Evolutionary conservation across 805 yeast species (phyloP).

Genomic region (Saccharomycopsis selenospora): DNA sequence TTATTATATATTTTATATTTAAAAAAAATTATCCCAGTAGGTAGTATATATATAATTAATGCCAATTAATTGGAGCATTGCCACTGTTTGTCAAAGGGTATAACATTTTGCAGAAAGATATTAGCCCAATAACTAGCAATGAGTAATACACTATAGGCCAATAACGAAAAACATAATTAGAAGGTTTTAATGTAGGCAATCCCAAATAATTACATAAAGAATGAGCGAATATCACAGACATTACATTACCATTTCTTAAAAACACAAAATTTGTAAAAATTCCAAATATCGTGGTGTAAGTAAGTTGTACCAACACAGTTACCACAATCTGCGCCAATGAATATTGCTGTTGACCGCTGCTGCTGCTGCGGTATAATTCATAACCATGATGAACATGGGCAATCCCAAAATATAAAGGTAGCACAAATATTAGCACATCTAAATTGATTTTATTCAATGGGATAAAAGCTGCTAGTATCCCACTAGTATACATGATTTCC

Average conservation of each 20-base stretch:
- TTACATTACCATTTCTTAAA: constrained; percentile 44
- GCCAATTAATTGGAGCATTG: constrained; percentile 20
- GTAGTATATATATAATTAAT: neutral
- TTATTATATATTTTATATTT: no score
- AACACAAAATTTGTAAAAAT: constrained; percentile 51
- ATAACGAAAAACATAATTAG: constrained; percentile 19
- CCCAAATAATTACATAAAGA: constrained; percentile 64
- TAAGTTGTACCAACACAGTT: constrained; percentile 43
- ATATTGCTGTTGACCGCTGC: constrained; percentile 23
- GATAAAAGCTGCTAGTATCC: constrained; percentile 30
- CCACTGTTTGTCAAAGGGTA: constrained; percentile 25
- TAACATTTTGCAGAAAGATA: constrained; percentile 31
- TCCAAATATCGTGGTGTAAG: constrained; percentile 68
- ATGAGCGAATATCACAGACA: constrained; percentile 55
- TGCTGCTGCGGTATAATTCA: constrained; percentile 34
- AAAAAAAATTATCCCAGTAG: no score
- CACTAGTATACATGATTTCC: constrained; percentile 60
- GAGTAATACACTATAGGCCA: constrained; percentile 33
- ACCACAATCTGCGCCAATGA: constrained; percentile 31
- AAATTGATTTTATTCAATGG: constrained; percentile 23
- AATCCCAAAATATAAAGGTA: constrained; percentile 65
- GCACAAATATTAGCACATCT: constrained; percentile 28
- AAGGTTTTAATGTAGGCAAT: constrained; percentile 40
- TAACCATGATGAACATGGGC: constrained; percentile 76
- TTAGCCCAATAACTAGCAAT: constrained; percentile 38